Base-by-base conservation (phyloP, 1,284 basidiomycete genomes). In the Heterobasidion annosum region DNA sequence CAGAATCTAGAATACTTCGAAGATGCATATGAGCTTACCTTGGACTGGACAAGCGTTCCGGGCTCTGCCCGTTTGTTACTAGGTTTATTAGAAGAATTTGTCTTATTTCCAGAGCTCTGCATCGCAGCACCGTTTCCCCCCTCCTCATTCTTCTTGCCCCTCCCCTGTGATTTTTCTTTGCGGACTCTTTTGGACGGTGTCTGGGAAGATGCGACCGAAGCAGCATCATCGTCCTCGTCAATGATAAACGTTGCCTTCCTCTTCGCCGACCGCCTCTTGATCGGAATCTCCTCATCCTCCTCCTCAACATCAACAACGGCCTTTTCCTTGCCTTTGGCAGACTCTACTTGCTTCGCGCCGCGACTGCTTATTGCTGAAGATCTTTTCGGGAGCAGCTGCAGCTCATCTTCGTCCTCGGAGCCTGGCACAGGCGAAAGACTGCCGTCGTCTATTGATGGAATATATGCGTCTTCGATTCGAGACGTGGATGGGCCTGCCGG, bases 361-460 rank as follows among this genome's bases (percentile, higher is more conserved):
- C 33, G 47, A 3, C 40, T 10, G 18, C 10, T 32, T 16, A 18
- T n/a, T 18, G 32, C 34, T 35, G 33, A 43, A 25, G 16, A n/a
- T 18, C 46, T 55, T 54, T 58, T 63, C 62, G 3, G 66, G 64
- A 18, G 62, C 57, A 25, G 65, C 52, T 6, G 62, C 47, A 16
- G 62, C 59, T 25, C 60, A 25, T 52, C 54, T 45, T 63, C 60
- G 12, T 62, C 64, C 13, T 61, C 59, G 8, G 61, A 62, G 34
- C 54, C 53, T 12, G 18, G 51, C 32, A 32, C 40, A n/a, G 43
- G 45, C 32, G 45, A 48, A 47, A 48, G 37, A 18, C n/a, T 19
- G 37, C 9, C 9, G 32, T 16, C 43, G 44, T 46, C 34, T 47
- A 16, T n/a, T 46, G 40, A 19, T 19, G n/a, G 34, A 25, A 42